These are phyloP conservation scores for Noccaea caerulescens DNA, from an alignment of 345 rosid species.

Conservation along the genomic window DNA sequence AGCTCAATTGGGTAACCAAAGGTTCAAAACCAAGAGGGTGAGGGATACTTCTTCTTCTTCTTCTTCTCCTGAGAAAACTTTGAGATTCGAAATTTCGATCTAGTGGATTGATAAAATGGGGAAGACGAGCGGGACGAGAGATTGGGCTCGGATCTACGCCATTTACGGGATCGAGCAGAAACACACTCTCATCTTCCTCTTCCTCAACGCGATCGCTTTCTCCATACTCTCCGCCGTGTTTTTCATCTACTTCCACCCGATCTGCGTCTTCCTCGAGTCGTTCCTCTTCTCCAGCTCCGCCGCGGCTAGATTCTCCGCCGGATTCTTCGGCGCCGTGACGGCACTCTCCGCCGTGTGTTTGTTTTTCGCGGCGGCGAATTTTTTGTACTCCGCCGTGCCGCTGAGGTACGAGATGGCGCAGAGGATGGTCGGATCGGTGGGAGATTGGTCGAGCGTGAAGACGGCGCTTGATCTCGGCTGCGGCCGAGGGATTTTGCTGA, in stretches of 20 bases:
- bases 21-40: too few relatives aligned
- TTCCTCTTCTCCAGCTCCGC: constrained; percentile 45
- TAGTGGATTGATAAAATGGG: constrained; percentile 38
- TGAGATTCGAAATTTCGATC: background rate
- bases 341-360: constrained; percentile 77
- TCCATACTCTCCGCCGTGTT: constrained; percentile 65
- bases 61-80: background rate
- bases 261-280: constrained; percentile 57
- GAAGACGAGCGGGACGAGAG: constrained; percentile 48
- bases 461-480: constrained; percentile 91
- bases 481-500: constrained; percentile 88
- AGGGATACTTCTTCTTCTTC: constrained; percentile 23
- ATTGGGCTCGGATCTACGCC: constrained; percentile 94
- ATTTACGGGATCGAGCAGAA: constrained; percentile 93
- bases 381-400: constrained; percentile 81
- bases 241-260: constrained; percentile 67
- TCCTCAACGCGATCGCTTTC: constrained; percentile 70
- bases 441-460: constrained; percentile 89
- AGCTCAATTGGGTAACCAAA: too few relatives aligned
- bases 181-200: constrained; percentile 75
- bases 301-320: constrained; percentile 75
- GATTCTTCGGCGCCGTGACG: constrained; percentile 70
- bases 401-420: constrained; percentile 87
- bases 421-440: constrained; percentile 79
- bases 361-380: constrained; percentile 79